Conservation (phyloP, 805 yeast species). For the Tetrapisispora pingtungensis region DNA sequence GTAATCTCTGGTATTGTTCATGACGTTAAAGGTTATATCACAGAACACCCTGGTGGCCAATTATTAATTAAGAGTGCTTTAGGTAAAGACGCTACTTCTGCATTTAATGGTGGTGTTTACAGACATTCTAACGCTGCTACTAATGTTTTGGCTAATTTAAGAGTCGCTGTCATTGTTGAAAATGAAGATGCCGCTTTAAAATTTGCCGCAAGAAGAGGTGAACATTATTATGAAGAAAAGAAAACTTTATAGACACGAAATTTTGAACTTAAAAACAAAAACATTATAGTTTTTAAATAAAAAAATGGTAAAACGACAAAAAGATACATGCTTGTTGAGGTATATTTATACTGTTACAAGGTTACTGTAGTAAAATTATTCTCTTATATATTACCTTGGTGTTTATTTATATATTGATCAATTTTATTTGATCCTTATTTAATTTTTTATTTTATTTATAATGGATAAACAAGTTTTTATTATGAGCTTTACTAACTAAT, state of each 20-base stretch:
- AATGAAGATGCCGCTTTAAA: slow-evolving; percentile 46
- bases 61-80: slow-evolving; percentile 58
- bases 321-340: too few relatives aligned
- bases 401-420: too few relatives aligned
- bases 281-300: too few relatives aligned
- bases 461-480: too few relatives aligned
- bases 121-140: slow-evolving; percentile 82
- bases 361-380: too few relatives aligned
- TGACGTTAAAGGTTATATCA: slow-evolving; percentile 56
- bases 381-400: too few relatives aligned
- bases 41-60: slow-evolving; percentile 81
- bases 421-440: too few relatives aligned
- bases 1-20: slow-evolving; percentile 74
- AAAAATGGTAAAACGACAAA: too few relatives aligned
- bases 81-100: slow-evolving; percentile 76
- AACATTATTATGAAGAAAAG: slow-evolving; percentile 17
- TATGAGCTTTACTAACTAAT: too few relatives aligned
- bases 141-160: slow-evolving; percentile 69
- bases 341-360: too few relatives aligned
- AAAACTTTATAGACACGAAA: background rate
- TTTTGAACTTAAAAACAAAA: too few relatives aligned
- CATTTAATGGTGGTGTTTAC: slow-evolving; percentile 80
- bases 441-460: too few relatives aligned
- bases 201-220: slow-evolving; percentile 31
- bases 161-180: slow-evolving; percentile 70